Conservation (phyloP, 345 rosid species). For the Aethionema arabicum region DNA sequence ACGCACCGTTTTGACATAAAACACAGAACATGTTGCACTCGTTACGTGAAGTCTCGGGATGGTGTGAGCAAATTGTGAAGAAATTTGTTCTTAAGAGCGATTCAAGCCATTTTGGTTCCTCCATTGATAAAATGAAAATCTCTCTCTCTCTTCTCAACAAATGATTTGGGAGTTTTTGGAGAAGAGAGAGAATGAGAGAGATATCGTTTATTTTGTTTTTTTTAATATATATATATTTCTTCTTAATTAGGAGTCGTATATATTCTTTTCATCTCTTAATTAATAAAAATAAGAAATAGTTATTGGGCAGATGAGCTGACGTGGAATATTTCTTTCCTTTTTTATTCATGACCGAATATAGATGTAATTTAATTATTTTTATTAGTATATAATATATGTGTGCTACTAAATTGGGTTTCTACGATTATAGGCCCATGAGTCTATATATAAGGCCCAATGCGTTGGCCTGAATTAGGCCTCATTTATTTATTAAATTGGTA, state of each 20-base stretch:
- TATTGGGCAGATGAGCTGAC: conserved; percentile 30
- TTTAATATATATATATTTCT: conserved; percentile 14
- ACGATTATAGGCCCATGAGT: too few relatives aligned
- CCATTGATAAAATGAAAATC: conserved; percentile 39
- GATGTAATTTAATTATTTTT: too few relatives aligned
- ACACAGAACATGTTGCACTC: conserved; percentile 93
- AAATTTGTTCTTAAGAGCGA: conserved; percentile 55
- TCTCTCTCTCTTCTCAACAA: conserved; percentile 23
- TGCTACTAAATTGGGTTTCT: too few relatives aligned
- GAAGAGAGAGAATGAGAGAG: conserved; percentile 4
- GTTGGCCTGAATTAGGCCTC: too few relatives aligned
- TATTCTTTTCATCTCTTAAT: conserved; percentile 18
- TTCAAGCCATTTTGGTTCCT: conserved; percentile 84
- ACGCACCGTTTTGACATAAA: conserved; percentile 60
- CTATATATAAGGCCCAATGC: too few relatives aligned
- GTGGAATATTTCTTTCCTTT: too few relatives aligned
- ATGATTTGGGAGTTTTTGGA: conserved; percentile 8
- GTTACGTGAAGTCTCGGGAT: conserved; percentile 59
- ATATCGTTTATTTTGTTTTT: conserved; percentile 15
- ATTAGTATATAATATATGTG: too few relatives aligned
- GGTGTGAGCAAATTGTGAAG: conserved; percentile 62
- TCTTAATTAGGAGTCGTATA: conserved; percentile 25
- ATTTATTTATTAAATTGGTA: too few relatives aligned
- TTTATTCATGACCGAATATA: too few relatives aligned
- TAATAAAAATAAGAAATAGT: neutral